Base-by-base conservation (phyloP, 306 rosid species). In the Urtica urens region DNA sequence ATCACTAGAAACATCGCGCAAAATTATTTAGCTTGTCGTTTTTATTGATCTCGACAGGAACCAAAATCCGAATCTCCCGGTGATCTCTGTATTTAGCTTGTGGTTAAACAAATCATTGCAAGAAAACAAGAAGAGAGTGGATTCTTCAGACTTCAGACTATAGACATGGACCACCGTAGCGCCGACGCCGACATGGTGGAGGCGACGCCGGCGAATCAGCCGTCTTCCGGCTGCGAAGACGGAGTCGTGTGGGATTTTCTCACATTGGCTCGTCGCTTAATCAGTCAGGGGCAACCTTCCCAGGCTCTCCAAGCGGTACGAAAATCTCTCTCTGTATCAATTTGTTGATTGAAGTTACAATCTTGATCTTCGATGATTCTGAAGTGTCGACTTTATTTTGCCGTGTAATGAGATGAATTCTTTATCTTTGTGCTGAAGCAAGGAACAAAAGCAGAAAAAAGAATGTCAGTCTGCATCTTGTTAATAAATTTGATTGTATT, bases 241-340 rank as follows among this genome's bases (percentile, higher is more conserved):
- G 33, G 33, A 4, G 62, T 6, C 66, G 64, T 66, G 9, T 53
- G 67, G 12, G 78, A 86, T 56, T 72, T 92, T 10, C 85, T 92
- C 67, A 40, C 81, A 70, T 75, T 85, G 74, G 94, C 96, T 58
- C 81, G 88, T 17, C 94, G 75, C 28, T 72, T 92, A 59, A 77
- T 85, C 65, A 63, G 54, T 62, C 77, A 92, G 68, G 96, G 96
- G 22, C 79, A 86, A 27, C 94, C 94, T 57, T 63, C 94, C 11
- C 94, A 81, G 71, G 96, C 99, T 22, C 93, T 92, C 51, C 87
- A 85, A 69, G 93, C 94, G 79, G 96, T 78, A 70, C 49, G 20
- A 26, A 57, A 58, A 16, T 25, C 25, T 1, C 14, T 12, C 29
- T 13, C 12, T 23, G 14, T 11, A 25, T 24, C 13, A 12, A 19